Percentiles rank a stretch among this genome's conserved stretches.
phyloP scores from a whole-genome alignment of 139 green algal species.

The Asterochloris sp. region DNA sequence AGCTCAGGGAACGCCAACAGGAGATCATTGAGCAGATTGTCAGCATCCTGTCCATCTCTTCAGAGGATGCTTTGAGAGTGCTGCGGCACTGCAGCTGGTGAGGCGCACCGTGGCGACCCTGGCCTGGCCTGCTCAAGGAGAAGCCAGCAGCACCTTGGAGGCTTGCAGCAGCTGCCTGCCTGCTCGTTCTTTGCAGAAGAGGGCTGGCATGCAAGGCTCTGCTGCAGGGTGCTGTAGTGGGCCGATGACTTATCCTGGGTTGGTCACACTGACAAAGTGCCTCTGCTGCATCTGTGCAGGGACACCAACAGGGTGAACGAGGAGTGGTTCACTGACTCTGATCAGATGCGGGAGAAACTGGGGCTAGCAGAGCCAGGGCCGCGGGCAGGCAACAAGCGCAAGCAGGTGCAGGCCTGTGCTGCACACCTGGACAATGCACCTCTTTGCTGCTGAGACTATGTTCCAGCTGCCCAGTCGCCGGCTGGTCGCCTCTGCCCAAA shows the following conservation, averaged over 20 bases:
- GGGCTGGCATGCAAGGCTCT: not conserved
- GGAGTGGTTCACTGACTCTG: slow-evolving; percentile 86
- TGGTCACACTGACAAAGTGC: not conserved
- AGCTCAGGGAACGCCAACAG: slow-evolving; percentile 37
- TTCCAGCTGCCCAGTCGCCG: not conserved
- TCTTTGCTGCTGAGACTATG: not conserved
- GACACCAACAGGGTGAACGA: slow-evolving; percentile 78
- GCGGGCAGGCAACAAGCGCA: not conserved
- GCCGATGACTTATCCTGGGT: not conserved
- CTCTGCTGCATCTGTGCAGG: slow-evolving; percentile 33
- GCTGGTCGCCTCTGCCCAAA: not conserved
- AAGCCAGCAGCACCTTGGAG: too few relatives aligned
- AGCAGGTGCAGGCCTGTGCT: not conserved
- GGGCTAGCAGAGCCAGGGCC: slow-evolving; percentile 58
- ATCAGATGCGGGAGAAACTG: slow-evolving; percentile 57
- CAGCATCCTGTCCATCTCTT: slow-evolving; percentile 53
- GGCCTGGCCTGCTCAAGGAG: not conserved
- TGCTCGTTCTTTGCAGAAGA: not conserved
- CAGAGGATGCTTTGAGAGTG: slow-evolving; percentile 59
- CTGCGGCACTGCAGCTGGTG: slow-evolving; percentile 80
- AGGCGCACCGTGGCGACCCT: not conserved
- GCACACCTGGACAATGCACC: not conserved
- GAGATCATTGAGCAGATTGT: slow-evolving; percentile 39
- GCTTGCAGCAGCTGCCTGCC: not conserved
- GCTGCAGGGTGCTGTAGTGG: not conserved